Conservation (phyloP, 1,139 yeast genomes). For the Sugiyamaella japonica region DNA sequence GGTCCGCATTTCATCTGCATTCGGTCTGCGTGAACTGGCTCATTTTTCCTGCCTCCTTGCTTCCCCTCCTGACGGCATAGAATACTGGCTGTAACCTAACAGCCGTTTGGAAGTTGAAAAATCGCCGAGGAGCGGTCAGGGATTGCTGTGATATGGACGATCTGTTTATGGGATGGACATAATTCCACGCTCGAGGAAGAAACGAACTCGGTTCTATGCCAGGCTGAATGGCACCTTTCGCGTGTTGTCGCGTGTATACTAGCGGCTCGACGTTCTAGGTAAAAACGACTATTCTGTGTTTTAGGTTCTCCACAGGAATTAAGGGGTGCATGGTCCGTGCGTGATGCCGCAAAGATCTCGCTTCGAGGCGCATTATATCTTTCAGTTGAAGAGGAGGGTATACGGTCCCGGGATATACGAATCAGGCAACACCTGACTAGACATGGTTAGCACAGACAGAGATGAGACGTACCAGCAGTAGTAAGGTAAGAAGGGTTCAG, state of each 20-base stretch:
- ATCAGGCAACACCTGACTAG: too few relatives aligned
- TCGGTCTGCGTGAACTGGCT: not conserved
- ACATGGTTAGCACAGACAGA: too few relatives aligned
- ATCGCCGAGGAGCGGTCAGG: not conserved
- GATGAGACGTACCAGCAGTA: too few relatives aligned
- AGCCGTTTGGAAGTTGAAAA: not conserved
- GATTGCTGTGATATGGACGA: too few relatives aligned
- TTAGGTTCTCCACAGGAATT: not conserved
- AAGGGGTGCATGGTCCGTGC: not conserved
- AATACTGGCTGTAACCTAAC: not conserved
- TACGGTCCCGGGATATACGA: not conserved
- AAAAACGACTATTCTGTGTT: not conserved
- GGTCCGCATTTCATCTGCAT: not conserved
- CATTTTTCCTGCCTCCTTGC: constrained; percentile 9
- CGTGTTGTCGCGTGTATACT: not conserved
- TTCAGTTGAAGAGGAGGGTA: too few relatives aligned
- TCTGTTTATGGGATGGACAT: too few relatives aligned
- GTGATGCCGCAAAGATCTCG: not conserved
- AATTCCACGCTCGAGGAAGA: too few relatives aligned
- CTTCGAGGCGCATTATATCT: too few relatives aligned
- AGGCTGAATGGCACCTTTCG: not conserved
- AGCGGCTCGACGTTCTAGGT: too few relatives aligned
- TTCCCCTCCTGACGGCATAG: constrained; percentile 11
- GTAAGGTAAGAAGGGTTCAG: too few relatives aligned
- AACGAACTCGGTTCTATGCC: not conserved